phyloP scores from a whole-genome alignment of 345 rosid genomes.

The Arabis alpina region DNA sequence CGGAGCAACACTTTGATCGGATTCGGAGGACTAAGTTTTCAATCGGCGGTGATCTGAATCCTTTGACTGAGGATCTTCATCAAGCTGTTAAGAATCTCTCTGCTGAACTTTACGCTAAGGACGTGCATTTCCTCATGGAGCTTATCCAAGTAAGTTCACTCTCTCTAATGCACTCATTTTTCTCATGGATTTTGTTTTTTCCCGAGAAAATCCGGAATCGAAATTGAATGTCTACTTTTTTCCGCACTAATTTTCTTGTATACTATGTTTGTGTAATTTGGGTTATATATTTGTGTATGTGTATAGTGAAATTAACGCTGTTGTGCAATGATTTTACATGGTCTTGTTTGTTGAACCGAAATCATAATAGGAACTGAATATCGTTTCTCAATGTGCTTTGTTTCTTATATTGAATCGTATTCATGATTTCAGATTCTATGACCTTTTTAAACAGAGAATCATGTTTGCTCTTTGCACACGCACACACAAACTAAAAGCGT shows the following conservation, averaged over 20 bases:
- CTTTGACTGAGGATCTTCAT: constrained; percentile 58
- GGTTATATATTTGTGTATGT: not conserved
- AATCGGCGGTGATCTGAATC: constrained; percentile 61
- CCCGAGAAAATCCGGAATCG: constrained; percentile 10
- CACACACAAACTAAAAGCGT: not conserved
- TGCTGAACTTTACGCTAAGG: constrained; percentile 70
- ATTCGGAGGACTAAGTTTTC: constrained; percentile 57
- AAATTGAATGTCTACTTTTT: not conserved
- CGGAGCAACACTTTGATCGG: constrained; percentile 53
- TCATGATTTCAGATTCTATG: too few species aligned
- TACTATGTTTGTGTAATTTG: not conserved
- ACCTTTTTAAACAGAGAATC: too few species aligned
- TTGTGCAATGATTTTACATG: not conserved
- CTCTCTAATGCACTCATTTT: too few species aligned
- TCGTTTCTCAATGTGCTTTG: too few species aligned
- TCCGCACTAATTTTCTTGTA: not conserved
- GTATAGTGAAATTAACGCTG: not conserved
- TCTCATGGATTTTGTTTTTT: too few species aligned
- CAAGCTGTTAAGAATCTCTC: constrained; percentile 66
- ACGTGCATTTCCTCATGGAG: constrained; percentile 78
- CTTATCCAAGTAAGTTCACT: constrained; percentile 56
- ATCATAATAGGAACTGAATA: not conserved
- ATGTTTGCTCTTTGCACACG: not conserved
- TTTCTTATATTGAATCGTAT: too few species aligned
- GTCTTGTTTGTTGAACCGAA: too few species aligned